A percentile compares a stretch with the other conserved stretches of the same genome.
These are phyloP conservation scores for Tuber melanosporum DNA, from an alignment of 495 filamentous ascomycete genomes.

Conservation along the genomic window DNA sequence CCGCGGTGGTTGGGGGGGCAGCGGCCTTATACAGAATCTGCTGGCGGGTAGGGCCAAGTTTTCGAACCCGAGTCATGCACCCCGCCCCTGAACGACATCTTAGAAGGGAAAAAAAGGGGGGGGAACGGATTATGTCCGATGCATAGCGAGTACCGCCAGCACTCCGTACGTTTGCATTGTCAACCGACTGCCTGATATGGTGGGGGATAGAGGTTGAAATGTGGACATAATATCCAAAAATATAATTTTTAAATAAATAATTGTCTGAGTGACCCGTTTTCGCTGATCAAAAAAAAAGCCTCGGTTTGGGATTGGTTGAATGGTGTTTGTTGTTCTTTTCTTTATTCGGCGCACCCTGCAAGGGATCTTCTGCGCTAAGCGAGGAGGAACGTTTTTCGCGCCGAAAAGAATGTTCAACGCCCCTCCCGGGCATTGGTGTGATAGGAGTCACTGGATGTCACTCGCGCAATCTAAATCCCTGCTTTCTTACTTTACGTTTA, in stretches of 20 bases:
- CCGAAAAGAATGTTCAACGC: not conserved
- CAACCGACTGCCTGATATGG: not conserved
- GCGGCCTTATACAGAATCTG: not conserved
- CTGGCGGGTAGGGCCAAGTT: not conserved
- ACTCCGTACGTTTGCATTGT: not conserved
- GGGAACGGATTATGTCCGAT: not conserved
- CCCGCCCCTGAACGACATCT: not conserved
- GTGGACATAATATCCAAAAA: not conserved
- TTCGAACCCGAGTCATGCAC: slow-evolving; percentile 1
- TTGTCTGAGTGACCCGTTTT: not conserved
- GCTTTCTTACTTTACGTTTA: not conserved
- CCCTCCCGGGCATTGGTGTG: not conserved
- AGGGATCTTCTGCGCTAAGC: not conserved
- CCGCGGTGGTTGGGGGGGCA: not conserved
- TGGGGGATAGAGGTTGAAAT: not conserved
- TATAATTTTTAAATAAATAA: not conserved
- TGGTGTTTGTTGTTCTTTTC: not conserved
- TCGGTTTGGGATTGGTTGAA: not conserved
- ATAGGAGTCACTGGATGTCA: not conserved
- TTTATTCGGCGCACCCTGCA: not conserved
- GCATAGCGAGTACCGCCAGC: not conserved
- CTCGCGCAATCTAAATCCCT: not conserved
- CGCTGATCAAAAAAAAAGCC: not conserved
- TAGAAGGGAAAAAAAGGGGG: not conserved
- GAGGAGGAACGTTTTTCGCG: not conserved